These are phyloP conservation scores for Eimeria maxima DNA, from an alignment of 169 alveolate genomes.

Conservation along the genomic window DNA sequence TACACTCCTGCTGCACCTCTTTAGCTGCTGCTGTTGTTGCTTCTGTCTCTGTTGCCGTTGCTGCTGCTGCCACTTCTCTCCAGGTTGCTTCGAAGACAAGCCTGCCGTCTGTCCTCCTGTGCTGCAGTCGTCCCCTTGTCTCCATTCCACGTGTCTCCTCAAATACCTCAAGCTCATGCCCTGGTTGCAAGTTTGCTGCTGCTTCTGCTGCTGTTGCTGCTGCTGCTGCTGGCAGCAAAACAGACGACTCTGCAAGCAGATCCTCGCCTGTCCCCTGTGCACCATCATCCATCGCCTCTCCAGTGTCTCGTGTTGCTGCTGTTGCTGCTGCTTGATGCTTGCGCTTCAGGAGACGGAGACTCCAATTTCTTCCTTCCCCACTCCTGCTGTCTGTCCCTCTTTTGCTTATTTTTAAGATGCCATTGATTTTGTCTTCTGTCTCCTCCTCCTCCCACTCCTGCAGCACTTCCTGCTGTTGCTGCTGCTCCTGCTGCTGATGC, in stretches of 20 bases:
- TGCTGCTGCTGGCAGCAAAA: slow-evolving; percentile 9
- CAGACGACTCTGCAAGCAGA: not conserved
- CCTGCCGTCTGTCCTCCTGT: slow-evolving; percentile 18
- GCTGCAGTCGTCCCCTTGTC: slow-evolving; percentile 48
- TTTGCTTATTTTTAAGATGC: not conserved
- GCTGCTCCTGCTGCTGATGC: slow-evolving; percentile 29
- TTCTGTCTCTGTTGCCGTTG: not conserved
- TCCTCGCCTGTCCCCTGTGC: not conserved
- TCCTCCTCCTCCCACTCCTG: slow-evolving; percentile 76
- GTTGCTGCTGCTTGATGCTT: slow-evolving; percentile 1
- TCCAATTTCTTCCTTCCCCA: slow-evolving; percentile 9
- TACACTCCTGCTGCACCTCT: slow-evolving; percentile 4
- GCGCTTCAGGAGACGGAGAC: not conserved
- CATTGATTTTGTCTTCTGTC: not conserved
- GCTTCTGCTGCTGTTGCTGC: slow-evolving; percentile 1
- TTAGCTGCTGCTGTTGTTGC: slow-evolving; percentile 13
- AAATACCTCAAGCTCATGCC: not conserved
- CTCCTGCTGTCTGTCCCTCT: slow-evolving; percentile 2
- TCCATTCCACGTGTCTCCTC: slow-evolving; percentile 11
- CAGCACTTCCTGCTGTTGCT: slow-evolving; percentile 9
- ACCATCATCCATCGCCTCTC: too few species aligned
- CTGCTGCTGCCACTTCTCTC: slow-evolving; percentile 32
- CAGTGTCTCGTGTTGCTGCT: not conserved
- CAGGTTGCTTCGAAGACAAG: not conserved
- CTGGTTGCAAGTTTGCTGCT: too few species aligned